Evolutionary conservation across 2,329 filamentous ascomycete species (phyloP).

Genomic region (Zasmidium citrigriseum): DNA sequence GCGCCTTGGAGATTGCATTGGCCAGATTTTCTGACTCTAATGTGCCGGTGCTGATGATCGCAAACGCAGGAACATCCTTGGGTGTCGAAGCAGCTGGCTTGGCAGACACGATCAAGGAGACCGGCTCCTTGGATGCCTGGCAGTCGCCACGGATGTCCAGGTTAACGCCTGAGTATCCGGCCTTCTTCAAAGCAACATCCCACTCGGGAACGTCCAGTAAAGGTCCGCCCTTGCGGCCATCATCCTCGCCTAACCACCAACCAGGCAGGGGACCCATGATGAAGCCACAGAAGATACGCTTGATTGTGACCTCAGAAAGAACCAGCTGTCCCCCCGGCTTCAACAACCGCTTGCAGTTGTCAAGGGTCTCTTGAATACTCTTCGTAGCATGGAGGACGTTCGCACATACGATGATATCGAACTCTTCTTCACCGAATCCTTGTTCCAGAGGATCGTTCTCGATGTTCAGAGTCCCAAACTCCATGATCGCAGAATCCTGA

Average conservation of each 20-base stretch:
- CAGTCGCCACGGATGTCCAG: slow-evolving; percentile 8
- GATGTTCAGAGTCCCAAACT: slow-evolving; percentile 34
- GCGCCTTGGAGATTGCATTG: not conserved
- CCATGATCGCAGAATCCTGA: slow-evolving; percentile 28
- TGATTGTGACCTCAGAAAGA: slow-evolving; percentile 13
- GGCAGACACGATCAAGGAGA: slow-evolving; percentile 10
- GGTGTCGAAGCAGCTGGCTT: not conserved
- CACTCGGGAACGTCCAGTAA: slow-evolving; percentile 26
- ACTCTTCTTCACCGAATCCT: slow-evolving; percentile 33
- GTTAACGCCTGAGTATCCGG: slow-evolving; percentile 22
- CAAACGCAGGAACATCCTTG: not conserved
- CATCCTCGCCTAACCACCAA: slow-evolving; percentile 5
- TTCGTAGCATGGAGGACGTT: slow-evolving; percentile 26
- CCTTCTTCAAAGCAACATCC: slow-evolving; percentile 30
- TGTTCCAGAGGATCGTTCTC: slow-evolving; percentile 33
- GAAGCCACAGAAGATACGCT: slow-evolving; percentile 10
- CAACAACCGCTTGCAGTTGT: slow-evolving; percentile 19
- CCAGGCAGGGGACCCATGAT: slow-evolving; percentile 8
- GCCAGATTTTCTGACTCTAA: not conserved
- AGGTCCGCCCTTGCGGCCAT: not conserved
- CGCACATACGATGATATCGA: slow-evolving; percentile 26
- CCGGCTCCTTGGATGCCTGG: slow-evolving; percentile 8
- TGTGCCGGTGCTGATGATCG: slow-evolving; percentile 3
- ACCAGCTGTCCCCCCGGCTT: slow-evolving; percentile 14
- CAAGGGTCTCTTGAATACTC: slow-evolving; percentile 14